Percentiles rank a stretch among this genome's conserved stretches.
phyloP scores from a whole-genome alignment of 805 yeast species.

The Candida pini region DNA sequence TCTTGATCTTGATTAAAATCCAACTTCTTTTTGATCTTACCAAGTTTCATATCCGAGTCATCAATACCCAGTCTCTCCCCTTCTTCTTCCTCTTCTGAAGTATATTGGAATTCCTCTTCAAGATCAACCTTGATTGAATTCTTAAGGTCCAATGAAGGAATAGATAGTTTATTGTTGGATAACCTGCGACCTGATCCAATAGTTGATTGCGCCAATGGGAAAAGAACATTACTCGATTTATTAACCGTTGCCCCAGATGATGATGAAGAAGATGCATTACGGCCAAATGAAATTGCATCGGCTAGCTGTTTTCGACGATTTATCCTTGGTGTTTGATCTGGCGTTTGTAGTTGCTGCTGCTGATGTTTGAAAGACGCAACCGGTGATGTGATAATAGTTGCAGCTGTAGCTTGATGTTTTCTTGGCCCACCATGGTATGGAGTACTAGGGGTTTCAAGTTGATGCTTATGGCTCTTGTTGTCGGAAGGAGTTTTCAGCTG shows the following conservation, averaged over 20 bases:
- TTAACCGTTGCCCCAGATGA: slow-evolving; percentile 5
- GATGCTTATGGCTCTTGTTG: slow-evolving; percentile 10
- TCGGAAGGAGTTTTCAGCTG: slow-evolving; percentile 17
- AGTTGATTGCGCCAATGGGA: slow-evolving; percentile 27
- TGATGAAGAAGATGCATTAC: too few species aligned
- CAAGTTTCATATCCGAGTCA: slow-evolving; percentile 6
- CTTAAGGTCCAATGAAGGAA: slow-evolving; percentile 15
- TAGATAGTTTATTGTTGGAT: slow-evolving; percentile 2
- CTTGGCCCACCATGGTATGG: slow-evolving; percentile 14
- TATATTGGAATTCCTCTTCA: slow-evolving; percentile 18
- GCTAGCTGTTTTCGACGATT: slow-evolving; percentile 18
- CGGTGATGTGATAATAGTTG: slow-evolving; percentile 11
- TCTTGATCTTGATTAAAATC: slow-evolving; percentile 5
- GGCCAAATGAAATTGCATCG: slow-evolving; percentile 17
- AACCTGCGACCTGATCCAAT: slow-evolving; percentile 25
- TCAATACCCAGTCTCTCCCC: too few species aligned
- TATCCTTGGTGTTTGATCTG: slow-evolving; percentile 21
- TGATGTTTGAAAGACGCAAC: slow-evolving; percentile 9
- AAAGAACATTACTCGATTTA: slow-evolving; percentile 13
- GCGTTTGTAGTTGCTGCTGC: slow-evolving; percentile 18
- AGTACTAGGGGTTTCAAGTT: slow-evolving; percentile 19
- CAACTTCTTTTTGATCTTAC: slow-evolving; percentile 18
- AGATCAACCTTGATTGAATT: slow-evolving; percentile 15
- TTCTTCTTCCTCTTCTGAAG: slow-evolving; percentile 17
- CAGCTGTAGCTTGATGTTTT: slow-evolving; percentile 9